Base-by-base conservation (phyloP, 129 eudicot species). In the Artemisia argyi region DNA sequence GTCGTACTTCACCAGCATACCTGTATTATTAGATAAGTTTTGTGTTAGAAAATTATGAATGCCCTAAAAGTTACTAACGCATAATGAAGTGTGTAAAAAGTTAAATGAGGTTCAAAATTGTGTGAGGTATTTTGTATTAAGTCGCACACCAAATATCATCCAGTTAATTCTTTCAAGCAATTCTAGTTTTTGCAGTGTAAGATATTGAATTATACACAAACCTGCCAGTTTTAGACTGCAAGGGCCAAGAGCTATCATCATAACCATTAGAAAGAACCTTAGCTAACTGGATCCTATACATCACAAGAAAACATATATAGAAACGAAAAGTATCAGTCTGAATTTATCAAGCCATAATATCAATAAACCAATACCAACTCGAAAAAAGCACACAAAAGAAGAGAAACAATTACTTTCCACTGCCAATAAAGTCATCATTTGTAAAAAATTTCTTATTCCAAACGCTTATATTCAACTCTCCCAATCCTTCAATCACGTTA, bases 1-100 rank as follows among this genome's bases (percentile, higher is more conserved):
- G 61, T 68, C 91, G 88, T 13, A 93, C 85, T 81, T 90, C 97
- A 47, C 98, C 98, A 30, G 97, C 90, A 81, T 80, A 81, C 82
- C 98, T 91, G 68, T 13, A 69, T 12, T 72, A 58, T 12, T 72
- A 58, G 72, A 76, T 59, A 13, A 66, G 22, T 32, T 47, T 61
- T 4, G 0, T 0, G 53, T 61, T 61, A 61, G 22, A 19, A 30
- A 32, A 2, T 16, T 5, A 13, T 12, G 7, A 52, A 52, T 3
- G 18, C 57, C 57, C 7, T 52, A 11, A 39, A 39, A 39, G 9
- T 39, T 39, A 39, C 44, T 39, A 39, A 39, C 7, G 10, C 9
- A 1, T 39, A 39, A 1, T 39, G 2, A 39, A 39, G 44, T 6
- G 9, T 0, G 44, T 39, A 39, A 39, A 39, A 39, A 39, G 44